These are phyloP conservation scores for Saccharomycopsis olivae DNA, from an alignment of 805 yeast species.

Conservation along the genomic window DNA sequence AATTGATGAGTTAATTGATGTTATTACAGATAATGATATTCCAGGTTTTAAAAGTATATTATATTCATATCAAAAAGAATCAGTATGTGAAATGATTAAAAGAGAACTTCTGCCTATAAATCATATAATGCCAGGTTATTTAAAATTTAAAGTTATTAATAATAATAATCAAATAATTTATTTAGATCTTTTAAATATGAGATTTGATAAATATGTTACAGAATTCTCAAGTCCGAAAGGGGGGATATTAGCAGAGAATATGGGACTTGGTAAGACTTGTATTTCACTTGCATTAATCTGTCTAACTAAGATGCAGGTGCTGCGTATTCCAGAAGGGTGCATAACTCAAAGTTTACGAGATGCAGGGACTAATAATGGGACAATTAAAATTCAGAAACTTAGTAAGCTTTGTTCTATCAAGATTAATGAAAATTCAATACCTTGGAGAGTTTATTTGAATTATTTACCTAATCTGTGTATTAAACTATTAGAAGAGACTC, in stretches of 20 bases:
- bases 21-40: conserved; percentile 24
- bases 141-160: conserved; percentile 18
- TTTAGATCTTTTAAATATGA: conserved; percentile 27
- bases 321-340: conserved; percentile 35
- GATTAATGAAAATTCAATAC: conserved; percentile 38
- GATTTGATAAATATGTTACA: conserved; percentile 30
- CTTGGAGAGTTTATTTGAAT: conserved; percentile 42
- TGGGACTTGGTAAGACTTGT: conserved; percentile 76
- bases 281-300: conserved; percentile 58
- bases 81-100: conserved; percentile 49
- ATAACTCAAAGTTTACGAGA: conserved; percentile 1
- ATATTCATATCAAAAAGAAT: conserved; percentile 50
- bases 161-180: conserved; percentile 22
- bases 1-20: conserved; percentile 18
- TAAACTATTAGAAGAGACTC: conserved; percentile 25
- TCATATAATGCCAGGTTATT: conserved; percentile 28
- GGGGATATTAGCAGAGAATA: conserved; percentile 71
- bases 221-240: conserved; percentile 44
- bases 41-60: conserved; percentile 40
- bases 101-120: conserved; percentile 33
- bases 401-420: conserved; percentile 32
- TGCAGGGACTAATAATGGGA: neutral
- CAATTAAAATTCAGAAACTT: conserved; percentile 17
- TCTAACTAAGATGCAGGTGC: conserved; percentile 40
- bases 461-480: conserved; percentile 36